A percentile compares a stretch with the other conserved stretches of the same genome.
Evolutionary conservation across 768 basidiomycete species (phyloP).

Genomic region (Calocera cornea): DNA sequence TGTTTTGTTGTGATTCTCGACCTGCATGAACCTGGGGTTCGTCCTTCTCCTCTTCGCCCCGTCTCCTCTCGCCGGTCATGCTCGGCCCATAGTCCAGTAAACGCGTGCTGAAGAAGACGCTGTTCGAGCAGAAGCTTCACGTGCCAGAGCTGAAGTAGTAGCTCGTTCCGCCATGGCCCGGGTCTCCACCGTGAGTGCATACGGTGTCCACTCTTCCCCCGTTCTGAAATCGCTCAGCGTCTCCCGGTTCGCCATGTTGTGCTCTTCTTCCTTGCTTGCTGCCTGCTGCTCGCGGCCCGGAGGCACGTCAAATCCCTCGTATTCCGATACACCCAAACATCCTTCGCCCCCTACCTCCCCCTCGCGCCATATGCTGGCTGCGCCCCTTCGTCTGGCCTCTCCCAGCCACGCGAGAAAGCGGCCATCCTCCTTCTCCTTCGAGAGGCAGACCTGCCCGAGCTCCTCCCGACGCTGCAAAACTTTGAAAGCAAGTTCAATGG

Average conservation of each 20-base stretch:
- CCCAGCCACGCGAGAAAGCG: slow-evolving; percentile 10
- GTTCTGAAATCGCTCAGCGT: neutral
- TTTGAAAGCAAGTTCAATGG: slow-evolving; percentile 15
- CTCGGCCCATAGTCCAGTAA: no score
- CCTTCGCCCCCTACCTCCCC: neutral
- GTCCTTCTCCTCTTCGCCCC: no score
- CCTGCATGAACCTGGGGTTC: no score
- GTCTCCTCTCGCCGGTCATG: no score
- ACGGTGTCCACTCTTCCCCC: neutral
- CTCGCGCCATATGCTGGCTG: slow-evolving; percentile 12
- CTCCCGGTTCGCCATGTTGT: neutral
- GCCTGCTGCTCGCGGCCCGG: neutral
- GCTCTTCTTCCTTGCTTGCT: neutral
- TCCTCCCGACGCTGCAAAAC: slow-evolving; percentile 15
- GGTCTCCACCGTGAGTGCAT: no score
- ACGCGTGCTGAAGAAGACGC: no score
- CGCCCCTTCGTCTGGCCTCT: neutral
- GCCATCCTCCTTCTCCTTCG: slow-evolving; percentile 16
- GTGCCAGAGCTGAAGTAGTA: no score
- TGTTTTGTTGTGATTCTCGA: no score
- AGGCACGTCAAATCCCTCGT: neutral
- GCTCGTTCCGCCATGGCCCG: no score
- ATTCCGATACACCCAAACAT: neutral
- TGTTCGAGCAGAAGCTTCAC: no score
- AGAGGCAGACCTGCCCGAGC: slow-evolving; percentile 10